These are phyloP conservation scores for Kazachstania taianensis DNA, from an alignment of 805 yeast genomes.

Conservation along the genomic window DNA sequence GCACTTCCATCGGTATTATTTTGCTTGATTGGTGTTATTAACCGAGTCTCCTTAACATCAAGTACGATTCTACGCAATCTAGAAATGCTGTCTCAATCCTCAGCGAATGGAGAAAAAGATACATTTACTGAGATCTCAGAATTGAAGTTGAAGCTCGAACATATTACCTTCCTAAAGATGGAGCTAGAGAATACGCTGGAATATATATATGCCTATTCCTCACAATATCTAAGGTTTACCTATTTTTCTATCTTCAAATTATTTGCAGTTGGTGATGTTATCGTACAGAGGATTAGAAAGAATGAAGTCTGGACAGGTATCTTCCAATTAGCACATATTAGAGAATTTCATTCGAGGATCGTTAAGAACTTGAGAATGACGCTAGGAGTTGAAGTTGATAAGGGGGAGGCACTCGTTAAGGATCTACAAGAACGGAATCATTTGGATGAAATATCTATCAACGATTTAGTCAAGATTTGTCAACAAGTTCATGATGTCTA, in stretches of 20 bases:
- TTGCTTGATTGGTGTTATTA: conserved; percentile 17
- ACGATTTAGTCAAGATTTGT: conserved; percentile 8
- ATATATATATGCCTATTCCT: conserved; percentile 16
- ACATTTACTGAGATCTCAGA: too few relatives aligned
- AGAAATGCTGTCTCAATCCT: conserved; percentile 3
- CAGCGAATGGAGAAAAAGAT: not conserved
- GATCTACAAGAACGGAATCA: conserved; percentile 15
- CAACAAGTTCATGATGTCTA: conserved; percentile 5
- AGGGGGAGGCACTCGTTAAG: conserved; percentile 12
- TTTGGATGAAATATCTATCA: conserved; percentile 8
- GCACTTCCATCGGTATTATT: conserved; percentile 22
- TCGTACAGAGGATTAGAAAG: conserved; percentile 22
- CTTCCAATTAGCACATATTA: conserved; percentile 11
- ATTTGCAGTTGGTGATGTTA: conserved; percentile 23
- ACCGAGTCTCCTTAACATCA: conserved; percentile 20
- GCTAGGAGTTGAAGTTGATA: conserved; percentile 18
- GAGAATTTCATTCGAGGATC: conserved; percentile 15
- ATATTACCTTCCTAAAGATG: conserved; percentile 15
- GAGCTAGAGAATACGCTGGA: conserved; percentile 20
- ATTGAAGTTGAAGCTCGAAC: conserved; percentile 13
- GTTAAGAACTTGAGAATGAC: conserved; percentile 19
- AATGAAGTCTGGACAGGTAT: conserved; percentile 22
- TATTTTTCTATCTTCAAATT: conserved; percentile 27
- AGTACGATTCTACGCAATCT: conserved; percentile 12
- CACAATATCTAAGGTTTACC: conserved; percentile 22